phyloP scores from a whole-genome alignment of 306 rosid genomes.

The Malus sylvestris region DNA sequence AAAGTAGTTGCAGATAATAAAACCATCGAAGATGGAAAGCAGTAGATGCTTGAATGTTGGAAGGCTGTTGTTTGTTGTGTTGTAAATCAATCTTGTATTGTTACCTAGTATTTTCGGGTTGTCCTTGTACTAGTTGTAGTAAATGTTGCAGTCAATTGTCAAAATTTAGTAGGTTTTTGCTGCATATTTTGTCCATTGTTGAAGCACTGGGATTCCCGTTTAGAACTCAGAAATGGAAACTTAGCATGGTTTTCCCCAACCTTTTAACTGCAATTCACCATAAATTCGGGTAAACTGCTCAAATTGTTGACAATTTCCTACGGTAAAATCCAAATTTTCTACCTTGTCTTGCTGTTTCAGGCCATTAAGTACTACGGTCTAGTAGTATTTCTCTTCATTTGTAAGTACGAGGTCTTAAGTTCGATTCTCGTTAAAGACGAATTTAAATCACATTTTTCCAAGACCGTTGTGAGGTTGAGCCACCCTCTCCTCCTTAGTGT shows the following conservation, averaged over 20 bases:
- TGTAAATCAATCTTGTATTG: constrained; percentile 52
- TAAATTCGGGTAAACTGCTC: neutral
- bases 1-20: constrained; percentile 70
- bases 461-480: accelerated
- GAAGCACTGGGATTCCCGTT: constrained; percentile 39
- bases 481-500: accelerated
- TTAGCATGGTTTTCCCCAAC: constrained; percentile 12
- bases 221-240: constrained; percentile 12
- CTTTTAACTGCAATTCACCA: neutral
- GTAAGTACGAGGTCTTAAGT: accelerated
- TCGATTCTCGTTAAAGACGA: accelerated
- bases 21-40: constrained; percentile 60
- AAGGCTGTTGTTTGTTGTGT: constrained; percentile 22
- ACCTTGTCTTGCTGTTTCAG: neutral
- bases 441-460: too few species aligned
- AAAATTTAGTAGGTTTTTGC: constrained; percentile 21
- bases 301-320: neutral
- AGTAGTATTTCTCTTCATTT: accelerated
- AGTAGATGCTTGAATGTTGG: constrained; percentile 36
- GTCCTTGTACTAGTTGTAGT: constrained; percentile 24
- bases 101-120: constrained; percentile 35
- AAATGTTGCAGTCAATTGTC: constrained; percentile 36
- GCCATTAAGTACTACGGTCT: too few species aligned
- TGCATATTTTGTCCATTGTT: constrained; percentile 24
- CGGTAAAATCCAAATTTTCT: neutral